Conservation (phyloP, 2,329 filamentous ascomycete species). For the Escovopsis sp. region DNA sequence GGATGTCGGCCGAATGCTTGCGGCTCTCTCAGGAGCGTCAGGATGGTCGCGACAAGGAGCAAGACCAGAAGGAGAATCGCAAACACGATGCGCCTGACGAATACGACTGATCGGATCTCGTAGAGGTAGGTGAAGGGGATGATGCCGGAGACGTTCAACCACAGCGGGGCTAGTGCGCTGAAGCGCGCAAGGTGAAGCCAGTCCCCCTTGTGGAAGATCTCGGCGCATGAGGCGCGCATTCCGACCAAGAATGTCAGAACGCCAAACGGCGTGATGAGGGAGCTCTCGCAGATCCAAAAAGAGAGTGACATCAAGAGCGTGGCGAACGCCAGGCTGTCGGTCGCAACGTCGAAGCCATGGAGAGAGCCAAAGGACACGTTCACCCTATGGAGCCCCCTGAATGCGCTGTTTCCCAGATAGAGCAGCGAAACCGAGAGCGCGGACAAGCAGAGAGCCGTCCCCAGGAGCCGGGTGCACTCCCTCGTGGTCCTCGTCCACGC, state of each 20-base stretch:
- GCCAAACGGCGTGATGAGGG: slow-evolving; percentile 26
- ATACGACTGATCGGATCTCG: slow-evolving; percentile 27
- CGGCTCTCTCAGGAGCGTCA: slow-evolving; percentile 17
- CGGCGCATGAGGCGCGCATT: slow-evolving; percentile 19
- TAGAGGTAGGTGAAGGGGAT: slow-evolving; percentile 28
- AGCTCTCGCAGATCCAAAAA: slow-evolving; percentile 32
- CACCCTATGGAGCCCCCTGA: slow-evolving; percentile 10
- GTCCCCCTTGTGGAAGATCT: slow-evolving; percentile 24
- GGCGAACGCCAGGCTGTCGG: slow-evolving; percentile 32
- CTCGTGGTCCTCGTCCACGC: slow-evolving; percentile 35
- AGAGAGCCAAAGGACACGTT: slow-evolving; percentile 26
- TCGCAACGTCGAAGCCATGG: slow-evolving; percentile 33
- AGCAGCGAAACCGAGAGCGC: slow-evolving; percentile 24
- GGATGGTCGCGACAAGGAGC: slow-evolving; percentile 23
- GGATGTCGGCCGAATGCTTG: slow-evolving; percentile 26
- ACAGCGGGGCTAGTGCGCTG: slow-evolving; percentile 23
- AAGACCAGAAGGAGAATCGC: slow-evolving; percentile 23
- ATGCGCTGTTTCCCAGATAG: slow-evolving; percentile 20
- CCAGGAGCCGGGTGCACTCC: slow-evolving; percentile 29
- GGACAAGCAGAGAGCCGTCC: slow-evolving; percentile 26
- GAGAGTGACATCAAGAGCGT: slow-evolving; percentile 28
- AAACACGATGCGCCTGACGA: slow-evolving; percentile 26
- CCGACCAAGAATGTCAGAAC: slow-evolving; percentile 31
- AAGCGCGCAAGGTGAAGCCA: slow-evolving; percentile 29
- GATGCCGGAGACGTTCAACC: slow-evolving; percentile 26